Base-by-base conservation (phyloP, 169 alveolate genomes). In the Cryptosporidium parvum region DNA sequence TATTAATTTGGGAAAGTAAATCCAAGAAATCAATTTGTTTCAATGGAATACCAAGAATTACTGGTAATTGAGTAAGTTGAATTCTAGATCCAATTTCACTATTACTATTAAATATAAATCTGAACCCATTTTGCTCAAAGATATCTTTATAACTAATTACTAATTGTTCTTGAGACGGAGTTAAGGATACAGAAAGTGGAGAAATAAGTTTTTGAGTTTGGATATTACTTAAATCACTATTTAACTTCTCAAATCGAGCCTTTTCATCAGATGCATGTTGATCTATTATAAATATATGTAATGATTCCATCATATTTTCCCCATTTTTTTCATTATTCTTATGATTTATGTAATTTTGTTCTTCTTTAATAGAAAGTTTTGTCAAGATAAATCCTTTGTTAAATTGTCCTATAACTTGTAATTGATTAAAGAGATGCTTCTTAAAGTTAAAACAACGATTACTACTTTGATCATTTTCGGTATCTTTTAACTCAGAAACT, bases 231-330 rank as follows among this genome's bases (percentile, higher is more conserved):
- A 95, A 95, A 37, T 93, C 92, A 71, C 93, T 94, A 58, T 97
- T 95, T 26, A 96, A 94, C 10, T 92, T 93, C 85, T 98, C 99
- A 92, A 97, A 97, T 21, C 94, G 95, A 21, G 89, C 75, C 91
- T 98, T 98, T 91, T 98, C 99, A 91, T 98, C 99, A 39, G 99
- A 97, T 0, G 99, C 99, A 93, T 98, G 99, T 86, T 98, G 98
- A 92, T 98, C 99, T 39, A 98, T 94, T 0, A 98, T 96, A 91
- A 96, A 98, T 70, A 98, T 70, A 37, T 97, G 94, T 48, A 48
- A 53, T 68, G n/a, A 80, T 42, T 29, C 33, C 84, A 42, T 21
- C 21, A 14, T 5, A 14, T 48, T 14, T 16, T 48, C 56, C 7
- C 21, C 21, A 3, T 37, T 37, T 37, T 4, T 37, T 5, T 4